A percentile compares a stretch with the other conserved stretches of the same genome.
Evolutionary conservation across 1,284 basidiomycete species (phyloP).

Genomic region (Rhizoctonia solani): DNA sequence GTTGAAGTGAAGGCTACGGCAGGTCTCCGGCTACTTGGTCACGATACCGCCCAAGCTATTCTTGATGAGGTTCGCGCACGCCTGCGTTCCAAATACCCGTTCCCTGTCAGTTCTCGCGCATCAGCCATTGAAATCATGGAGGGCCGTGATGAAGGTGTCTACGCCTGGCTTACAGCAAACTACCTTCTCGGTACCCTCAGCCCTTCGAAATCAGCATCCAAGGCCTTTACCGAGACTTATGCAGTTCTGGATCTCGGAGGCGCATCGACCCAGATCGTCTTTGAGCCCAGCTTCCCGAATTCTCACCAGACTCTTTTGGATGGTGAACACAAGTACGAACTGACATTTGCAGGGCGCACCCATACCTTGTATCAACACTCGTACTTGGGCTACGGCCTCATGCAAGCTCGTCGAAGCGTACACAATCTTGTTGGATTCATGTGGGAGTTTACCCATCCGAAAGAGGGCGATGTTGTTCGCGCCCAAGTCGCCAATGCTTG

Average conservation of each 20-base stretch:
- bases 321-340: conserved; percentile 93
- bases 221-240: conserved; percentile 59
- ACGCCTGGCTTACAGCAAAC: conserved; percentile 98
- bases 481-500: conserved; percentile 76
- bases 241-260: conserved; percentile 97
- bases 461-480: conserved; percentile 39
- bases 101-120: conserved; percentile 61
- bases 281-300: conserved; percentile 75
- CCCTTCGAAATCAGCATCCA: conserved; percentile 52
- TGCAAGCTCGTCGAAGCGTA: conserved; percentile 84
- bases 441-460: conserved; percentile 54
- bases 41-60: conserved; percentile 70
- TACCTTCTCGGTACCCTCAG: conserved; percentile 82
- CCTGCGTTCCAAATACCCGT: conserved; percentile 72
- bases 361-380: conserved; percentile 92
- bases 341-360: conserved; percentile 72
- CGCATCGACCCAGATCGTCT: conserved; percentile 97
- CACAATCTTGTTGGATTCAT: conserved; percentile 92
- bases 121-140: conserved; percentile 86
- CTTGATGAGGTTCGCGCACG: conserved; percentile 73
- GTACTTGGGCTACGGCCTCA: conserved; percentile 94
- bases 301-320: conserved; percentile 63
- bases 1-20: conserved; percentile 96
- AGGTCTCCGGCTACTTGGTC: conserved; percentile 79
- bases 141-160: conserved; percentile 95